These are phyloP conservation scores for Clathrus columnatus DNA, from an alignment of 768 basidiomycete genomes.

Conservation along the genomic window DNA sequence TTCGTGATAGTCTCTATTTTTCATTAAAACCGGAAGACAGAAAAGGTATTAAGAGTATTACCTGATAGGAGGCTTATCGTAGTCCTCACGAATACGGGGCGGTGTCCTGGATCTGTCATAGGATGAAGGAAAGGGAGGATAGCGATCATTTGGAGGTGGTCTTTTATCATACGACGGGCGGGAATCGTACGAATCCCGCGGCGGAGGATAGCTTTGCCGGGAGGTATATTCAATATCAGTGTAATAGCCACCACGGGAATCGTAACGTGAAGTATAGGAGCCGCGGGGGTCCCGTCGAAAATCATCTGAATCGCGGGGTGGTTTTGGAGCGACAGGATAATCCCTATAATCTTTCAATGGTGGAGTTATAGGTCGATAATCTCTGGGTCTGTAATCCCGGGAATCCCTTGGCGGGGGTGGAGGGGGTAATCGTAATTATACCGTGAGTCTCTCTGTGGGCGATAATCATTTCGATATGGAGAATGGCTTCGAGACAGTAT, in stretches of 20 bases:
- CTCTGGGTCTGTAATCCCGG: constrained; percentile 42
- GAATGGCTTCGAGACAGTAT: constrained; percentile 37
- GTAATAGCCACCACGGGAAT: constrained; percentile 42
- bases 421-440: constrained; percentile 50
- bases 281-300: constrained; percentile 44
- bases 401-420: constrained; percentile 21
- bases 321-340: constrained; percentile 39
- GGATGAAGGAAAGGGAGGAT: constrained; percentile 35
- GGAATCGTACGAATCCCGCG: constrained; percentile 33
- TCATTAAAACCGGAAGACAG: not conserved
- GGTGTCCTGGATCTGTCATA: constrained; percentile 45
- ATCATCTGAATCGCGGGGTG: constrained; percentile 62
- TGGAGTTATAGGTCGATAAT: constrained; percentile 37
- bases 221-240: constrained; percentile 35
- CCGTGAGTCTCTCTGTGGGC: constrained; percentile 40
- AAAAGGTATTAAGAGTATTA: constrained; percentile 24
- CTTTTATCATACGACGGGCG: constrained; percentile 23
- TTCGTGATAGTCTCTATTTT: constrained; percentile 49
- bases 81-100: constrained; percentile 54
- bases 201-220: constrained; percentile 38
- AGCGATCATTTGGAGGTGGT: constrained; percentile 39
- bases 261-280: constrained; percentile 41
- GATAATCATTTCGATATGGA: constrained; percentile 48
- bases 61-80: constrained; percentile 49
- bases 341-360: constrained; percentile 64